Base-by-base conservation (phyloP, 352 stramenopile species). In the Pythium sukuiense region DNA sequence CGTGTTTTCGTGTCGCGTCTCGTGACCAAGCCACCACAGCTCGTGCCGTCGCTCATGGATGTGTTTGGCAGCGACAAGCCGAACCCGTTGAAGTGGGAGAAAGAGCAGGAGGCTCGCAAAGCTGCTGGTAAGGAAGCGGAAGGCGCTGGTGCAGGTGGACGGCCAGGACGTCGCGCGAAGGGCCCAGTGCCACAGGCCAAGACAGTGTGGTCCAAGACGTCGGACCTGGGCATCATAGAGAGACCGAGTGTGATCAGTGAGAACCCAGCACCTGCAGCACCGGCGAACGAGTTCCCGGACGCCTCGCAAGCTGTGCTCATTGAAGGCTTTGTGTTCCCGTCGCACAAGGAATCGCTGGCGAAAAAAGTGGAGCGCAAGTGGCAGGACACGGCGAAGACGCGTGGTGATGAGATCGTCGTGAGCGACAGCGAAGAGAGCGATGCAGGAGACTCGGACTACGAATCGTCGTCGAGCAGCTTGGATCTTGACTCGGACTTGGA, bases 311-410 rank as follows among this genome's bases (percentile, higher is more conserved):
- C 85, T 1, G 77, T 88, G 50, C 71, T 90, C 20, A 93, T 95
- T 37, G 87, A 95, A 61, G 87, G 87, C 46, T 93, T 92, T 59
- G 75, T 93, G 50, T 95, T 95, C 55, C 87, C 87, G 32, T 74
- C 79, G 45, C 87, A 95, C 73, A 95, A 95, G 66, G 61, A 82
- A 27, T 80, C 79, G 60, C 46, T 90, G 24, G 87, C 85, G 6
- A 92, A 90, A 49, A 89, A 88, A 59, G 76, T 95, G 30, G 81
- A 90, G 49, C 77, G 74, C 45, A 78, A 80, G 30, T 68, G 50
- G 62, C 68, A 70, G 39, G 55, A 73, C 26, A 43, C 48, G 12
- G 54, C 39, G 1, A 52, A 61, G 7, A 30, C 43, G 18, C 73
- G 80, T 9, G 69, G 82, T 45, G 71, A 75, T 30, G 76, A 90